Evolutionary conservation across 129 eudicot genomes (phyloP), one percentile per base, ranked within the genome.

Genomic region (Calendula officinalis): DNA sequence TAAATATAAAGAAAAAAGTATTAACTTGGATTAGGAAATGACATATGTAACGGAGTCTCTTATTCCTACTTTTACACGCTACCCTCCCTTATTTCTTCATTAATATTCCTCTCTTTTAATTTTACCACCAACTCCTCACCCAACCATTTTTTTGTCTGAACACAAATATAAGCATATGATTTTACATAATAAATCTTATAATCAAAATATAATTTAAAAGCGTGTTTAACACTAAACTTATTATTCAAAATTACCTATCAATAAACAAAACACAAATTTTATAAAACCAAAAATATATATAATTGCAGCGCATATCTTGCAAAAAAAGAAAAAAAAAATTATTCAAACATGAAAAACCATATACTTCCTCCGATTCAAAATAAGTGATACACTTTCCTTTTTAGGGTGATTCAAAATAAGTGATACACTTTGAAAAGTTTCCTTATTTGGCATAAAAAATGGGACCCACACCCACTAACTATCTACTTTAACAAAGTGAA

Each of bases 21-120:
- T 22, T 22, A 22, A 22, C 30, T 22, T 22, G 30, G 30, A 22
- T 22, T 22, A 22, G 2, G 30, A 22, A 22, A 22, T 22, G 30
- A 22, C 30, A 22, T 22, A 22, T 22, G 58, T 73, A 73, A 73
- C 78, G 78, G 72, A 57, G 78, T 45, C 71, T 66, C 15, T 15
- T 64, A 73, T 64, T 45, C 67, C 67, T 47, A 56, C 55, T 65
- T 38, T 40, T 37, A 73, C 78, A 73, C 78, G 72, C 78, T 30
- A 73, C 48, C 78, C 72, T 22, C 72, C 37, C 55, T 56, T 73
- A 22, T 63, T 73, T 22, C 48, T 44, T 37, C 37, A 17, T 16
- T 54, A 63, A n/a, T 8, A 16, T 3, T 13, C 10, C 35, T 5
- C 37, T 41, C 70, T 52, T 72, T 73, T 30, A 73, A 64, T 64